Evolutionary conservation across 306 rosid genomes (phyloP).

Genomic region (Mimosa pudica): DNA sequence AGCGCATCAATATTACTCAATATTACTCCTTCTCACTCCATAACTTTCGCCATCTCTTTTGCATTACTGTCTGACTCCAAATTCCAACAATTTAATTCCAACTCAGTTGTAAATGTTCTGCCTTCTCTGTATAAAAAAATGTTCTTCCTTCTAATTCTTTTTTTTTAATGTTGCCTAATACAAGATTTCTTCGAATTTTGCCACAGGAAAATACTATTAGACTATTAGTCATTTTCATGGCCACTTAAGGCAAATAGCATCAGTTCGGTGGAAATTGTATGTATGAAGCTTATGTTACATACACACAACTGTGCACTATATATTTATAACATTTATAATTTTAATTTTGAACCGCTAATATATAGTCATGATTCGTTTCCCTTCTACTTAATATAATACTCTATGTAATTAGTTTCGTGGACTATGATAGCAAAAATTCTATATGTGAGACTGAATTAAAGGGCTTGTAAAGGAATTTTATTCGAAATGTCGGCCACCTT

Average conservation of each 20-base stretch:
- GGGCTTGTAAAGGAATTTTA: constrained; percentile 36
- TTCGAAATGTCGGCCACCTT: constrained; percentile 61
- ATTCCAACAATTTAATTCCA: not conserved
- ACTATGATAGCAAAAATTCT: not conserved
- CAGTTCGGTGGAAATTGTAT: not conserved
- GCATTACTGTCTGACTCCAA: constrained; percentile 2
- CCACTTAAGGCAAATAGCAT: not conserved
- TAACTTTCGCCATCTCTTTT: constrained; percentile 6
- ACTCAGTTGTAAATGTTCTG: not conserved
- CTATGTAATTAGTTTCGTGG: not conserved
- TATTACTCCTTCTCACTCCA: not conserved
- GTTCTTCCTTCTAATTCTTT: not conserved
- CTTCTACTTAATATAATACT: not conserved
- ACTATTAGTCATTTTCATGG: not conserved
- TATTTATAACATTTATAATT: not conserved
- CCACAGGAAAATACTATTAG: not conserved
- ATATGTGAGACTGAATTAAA: constrained; percentile 11
- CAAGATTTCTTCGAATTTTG: constrained; percentile 41
- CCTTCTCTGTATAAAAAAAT: not conserved
- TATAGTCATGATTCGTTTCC: constrained; percentile 14
- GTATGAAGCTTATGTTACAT: not conserved
- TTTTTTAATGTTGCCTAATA: not conserved
- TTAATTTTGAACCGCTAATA: constrained; percentile 28
- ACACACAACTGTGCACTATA: not conserved
- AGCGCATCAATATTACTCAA: not conserved